Evolutionary conservation across 306 rosid genomes (phyloP), one percentile per base, ranked within the genome.

Genomic region (Ochetophila trinervis): DNA sequence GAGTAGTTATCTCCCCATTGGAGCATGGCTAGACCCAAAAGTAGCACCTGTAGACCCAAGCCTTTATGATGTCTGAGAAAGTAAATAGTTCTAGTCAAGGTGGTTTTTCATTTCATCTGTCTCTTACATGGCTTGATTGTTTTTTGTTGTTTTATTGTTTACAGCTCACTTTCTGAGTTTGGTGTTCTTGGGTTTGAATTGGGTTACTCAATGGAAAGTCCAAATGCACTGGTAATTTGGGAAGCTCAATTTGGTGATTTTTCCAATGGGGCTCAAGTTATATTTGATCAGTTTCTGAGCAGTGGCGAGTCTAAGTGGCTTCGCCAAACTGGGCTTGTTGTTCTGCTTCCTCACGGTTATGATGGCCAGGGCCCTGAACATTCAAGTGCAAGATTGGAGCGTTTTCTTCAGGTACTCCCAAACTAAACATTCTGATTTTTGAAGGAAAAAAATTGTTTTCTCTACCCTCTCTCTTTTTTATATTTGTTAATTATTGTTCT

Each of bases 301-400:
- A 87, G 96, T 61, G 97, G 99, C 44, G 99, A 93, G 85, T 63
- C 99, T 0, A 93, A 90, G 76, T 93, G 99, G 99, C 91, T 89
- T 62, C 97, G 96, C 67, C 99, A 93, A 77, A 86, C 96, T 66
- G 99, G 99, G 57, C 94, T 93, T 65, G 91, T 86, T 66, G 72
- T 93, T 57, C 74, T 93, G 72, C 99, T 93, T 76, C 99, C 99
- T 57, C 97, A 93, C 81, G 97, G 99, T 63, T 93, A 87, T 32
- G 97, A 93, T 73, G 97, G 99, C 62, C 97, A 93, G 74, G 99
- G 99, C 69, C 99, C 99, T 71, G 99, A 89, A 79, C 99, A 93
- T 83, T 89, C 96, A 54, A 90, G 97, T 84, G 96, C 87, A 53
- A 79, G 88, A 67, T 35, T 90, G 82, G 99, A 93, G 76, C 89